Conservation (phyloP, 208 protist genomes). For the Naegleria fowleri region DNA sequence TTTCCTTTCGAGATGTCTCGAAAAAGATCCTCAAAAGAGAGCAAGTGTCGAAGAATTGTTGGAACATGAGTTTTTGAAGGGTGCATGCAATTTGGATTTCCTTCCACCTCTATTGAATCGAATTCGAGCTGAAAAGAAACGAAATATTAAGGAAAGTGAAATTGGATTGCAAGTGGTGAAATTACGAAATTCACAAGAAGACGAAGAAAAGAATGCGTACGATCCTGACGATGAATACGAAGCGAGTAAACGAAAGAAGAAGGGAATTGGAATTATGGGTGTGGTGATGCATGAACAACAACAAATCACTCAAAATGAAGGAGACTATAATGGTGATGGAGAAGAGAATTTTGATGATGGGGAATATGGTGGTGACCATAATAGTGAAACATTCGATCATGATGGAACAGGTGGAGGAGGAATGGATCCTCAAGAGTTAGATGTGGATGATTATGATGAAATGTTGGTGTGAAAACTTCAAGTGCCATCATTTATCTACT, state of each 20-base stretch:
- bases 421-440: neutral
- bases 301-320: neutral
- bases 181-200: neutral
- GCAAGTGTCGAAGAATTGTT: constrained; percentile 35
- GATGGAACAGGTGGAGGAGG: too few species aligned
- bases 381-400: too few species aligned
- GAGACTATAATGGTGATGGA: neutral
- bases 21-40: constrained; percentile 39
- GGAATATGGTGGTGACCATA: neutral
- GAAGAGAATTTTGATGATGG: too few species aligned
- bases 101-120: neutral
- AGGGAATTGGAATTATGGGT: neutral
- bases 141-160: neutral
- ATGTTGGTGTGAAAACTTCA: neutral
- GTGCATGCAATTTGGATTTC: neutral
- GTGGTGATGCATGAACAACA: neutral
- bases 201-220: neutral
- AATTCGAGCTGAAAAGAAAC: neutral
- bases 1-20: constrained; percentile 38
- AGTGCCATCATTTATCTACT: too few species aligned
- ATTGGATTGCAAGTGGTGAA: neutral
- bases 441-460: neutral
- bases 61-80: constrained; percentile 27
- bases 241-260: neutral
- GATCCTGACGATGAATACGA: neutral